phyloP scores from a whole-genome alignment of 371 early-diverging fungal species.

The Phascolomyces articulosus region DNA sequence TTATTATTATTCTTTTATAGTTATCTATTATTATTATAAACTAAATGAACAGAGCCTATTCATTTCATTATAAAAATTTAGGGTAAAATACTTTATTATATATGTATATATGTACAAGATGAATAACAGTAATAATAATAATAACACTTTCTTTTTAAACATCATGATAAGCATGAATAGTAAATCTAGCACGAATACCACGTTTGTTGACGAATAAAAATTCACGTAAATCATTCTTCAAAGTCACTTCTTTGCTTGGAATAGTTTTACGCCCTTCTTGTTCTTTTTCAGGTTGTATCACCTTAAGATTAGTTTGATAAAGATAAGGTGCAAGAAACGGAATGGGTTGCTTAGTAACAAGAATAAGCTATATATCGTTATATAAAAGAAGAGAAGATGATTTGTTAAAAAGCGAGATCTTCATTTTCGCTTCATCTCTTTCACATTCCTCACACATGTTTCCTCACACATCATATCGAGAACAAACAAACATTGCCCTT shows the following conservation, averaged over 20 bases:
- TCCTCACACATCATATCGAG: too few species aligned
- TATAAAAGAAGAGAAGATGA: background rate
- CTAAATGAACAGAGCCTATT: too few species aligned
- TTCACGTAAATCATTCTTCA: conserved; percentile 67
- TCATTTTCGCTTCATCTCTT: too few species aligned
- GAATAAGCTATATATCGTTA: conserved; percentile 39
- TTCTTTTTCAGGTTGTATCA: conserved; percentile 42
- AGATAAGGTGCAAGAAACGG: conserved; percentile 68
- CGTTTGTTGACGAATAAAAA: conserved; percentile 65
- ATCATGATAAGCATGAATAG: conserved; percentile 62
- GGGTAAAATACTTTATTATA: too few species aligned
- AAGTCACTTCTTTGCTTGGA: conserved; percentile 50
- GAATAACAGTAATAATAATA: too few species aligned
- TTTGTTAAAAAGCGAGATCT: background rate
- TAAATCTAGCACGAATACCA: conserved; percentile 58
- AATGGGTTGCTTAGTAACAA: conserved; percentile 54
- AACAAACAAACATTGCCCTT: too few species aligned
- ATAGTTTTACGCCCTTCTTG: conserved; percentile 36
- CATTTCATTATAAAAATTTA: too few species aligned
- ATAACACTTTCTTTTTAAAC: conserved; percentile 36
- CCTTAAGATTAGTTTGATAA: conserved; percentile 54
- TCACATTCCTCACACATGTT: background rate
- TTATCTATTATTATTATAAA: too few species aligned
- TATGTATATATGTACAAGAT: too few species aligned
- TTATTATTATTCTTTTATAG: too few species aligned